phyloP scores from a whole-genome alignment of 176 grass and related monocot species.

The Zoysia japonica region DNA sequence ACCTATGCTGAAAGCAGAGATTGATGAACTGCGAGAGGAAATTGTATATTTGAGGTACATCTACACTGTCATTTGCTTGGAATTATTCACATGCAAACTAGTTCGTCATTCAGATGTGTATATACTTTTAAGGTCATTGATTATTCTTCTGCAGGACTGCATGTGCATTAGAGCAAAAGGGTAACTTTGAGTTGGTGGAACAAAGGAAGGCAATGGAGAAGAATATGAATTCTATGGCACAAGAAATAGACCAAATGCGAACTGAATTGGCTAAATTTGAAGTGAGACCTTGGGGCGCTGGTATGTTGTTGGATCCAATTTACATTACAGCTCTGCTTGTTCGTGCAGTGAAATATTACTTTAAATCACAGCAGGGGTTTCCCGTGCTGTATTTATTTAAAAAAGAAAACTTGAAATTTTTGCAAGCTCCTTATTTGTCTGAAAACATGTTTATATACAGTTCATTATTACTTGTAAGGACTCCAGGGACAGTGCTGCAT shows the following conservation, averaged over 20 bases:
- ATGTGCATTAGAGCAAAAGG: conserved; percentile 58
- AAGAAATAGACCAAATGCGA: conserved; percentile 65
- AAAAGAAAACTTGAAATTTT: not conserved
- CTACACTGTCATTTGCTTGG: conserved; percentile 24
- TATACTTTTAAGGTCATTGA: conserved; percentile 25
- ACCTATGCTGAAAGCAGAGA: conserved; percentile 51
- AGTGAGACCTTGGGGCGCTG: conserved; percentile 49
- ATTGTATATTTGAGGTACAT: conserved; percentile 55
- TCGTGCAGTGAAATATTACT: not conserved
- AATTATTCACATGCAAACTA: conserved; percentile 6
- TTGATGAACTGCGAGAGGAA: conserved; percentile 55
- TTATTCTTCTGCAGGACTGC: conserved; percentile 45
- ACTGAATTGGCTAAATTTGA: conserved; percentile 54
- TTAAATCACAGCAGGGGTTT: no score
- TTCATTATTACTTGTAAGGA: not conserved
- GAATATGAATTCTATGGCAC: conserved; percentile 65
- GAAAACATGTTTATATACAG: not conserved
- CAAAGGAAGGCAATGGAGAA: conserved; percentile 81
- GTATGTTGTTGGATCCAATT: conserved; percentile 25
- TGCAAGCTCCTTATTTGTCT: not conserved
- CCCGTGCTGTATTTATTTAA: no score
- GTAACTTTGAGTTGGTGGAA: conserved; percentile 70
- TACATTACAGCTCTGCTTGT: not conserved
- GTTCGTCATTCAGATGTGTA: not conserved
- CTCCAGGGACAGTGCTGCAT: not conserved